These are phyloP conservation scores for Acrodontium crateriforme DNA, from an alignment of 2,329 filamentous ascomycete species.

Conservation along the genomic window DNA sequence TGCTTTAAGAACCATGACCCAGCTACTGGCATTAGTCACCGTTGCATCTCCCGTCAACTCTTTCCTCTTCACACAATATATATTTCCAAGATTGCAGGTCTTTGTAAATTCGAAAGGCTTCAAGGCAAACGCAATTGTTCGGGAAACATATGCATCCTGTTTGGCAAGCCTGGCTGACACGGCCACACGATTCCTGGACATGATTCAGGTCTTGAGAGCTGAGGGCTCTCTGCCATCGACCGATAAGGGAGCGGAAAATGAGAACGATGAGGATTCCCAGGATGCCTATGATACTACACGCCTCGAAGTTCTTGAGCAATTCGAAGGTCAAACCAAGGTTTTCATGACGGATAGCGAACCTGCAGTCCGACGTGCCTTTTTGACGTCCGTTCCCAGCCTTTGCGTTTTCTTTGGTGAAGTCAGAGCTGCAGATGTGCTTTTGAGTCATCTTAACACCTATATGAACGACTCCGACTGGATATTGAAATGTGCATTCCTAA, in stretches of 20 bases:
- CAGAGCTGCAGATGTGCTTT: constrained; percentile 88
- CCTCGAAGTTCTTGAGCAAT: constrained; percentile 64
- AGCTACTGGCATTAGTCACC: constrained; percentile 72
- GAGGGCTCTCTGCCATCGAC: constrained; percentile 67
- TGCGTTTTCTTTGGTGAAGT: constrained; percentile 89
- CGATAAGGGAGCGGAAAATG: constrained; percentile 68
- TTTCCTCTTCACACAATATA: constrained; percentile 53
- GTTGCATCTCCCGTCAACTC: constrained; percentile 68
- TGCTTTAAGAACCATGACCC: constrained; percentile 73
- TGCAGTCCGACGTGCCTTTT: constrained; percentile 76
- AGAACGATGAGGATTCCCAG: constrained; percentile 43
- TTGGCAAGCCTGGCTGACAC: constrained; percentile 78
- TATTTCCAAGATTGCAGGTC: constrained; percentile 44
- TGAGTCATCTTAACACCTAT: constrained; percentile 94
- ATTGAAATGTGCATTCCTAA: constrained; percentile 91
- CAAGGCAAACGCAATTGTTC: constrained; percentile 47
- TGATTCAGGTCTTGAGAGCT: constrained; percentile 74
- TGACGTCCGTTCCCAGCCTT: constrained; percentile 79
- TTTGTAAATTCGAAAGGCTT: constrained; percentile 41
- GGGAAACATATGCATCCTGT: constrained; percentile 86
- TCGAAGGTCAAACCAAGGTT: constrained; percentile 79
- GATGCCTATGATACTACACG: constrained; percentile 81
- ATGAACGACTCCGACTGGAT: constrained; percentile 95
- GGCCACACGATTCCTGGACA: constrained; percentile 72
- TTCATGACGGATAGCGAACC: constrained; percentile 77